Conservation (phyloP, 352 stramenopile genomes). For the Phytophthora megakarya region DNA sequence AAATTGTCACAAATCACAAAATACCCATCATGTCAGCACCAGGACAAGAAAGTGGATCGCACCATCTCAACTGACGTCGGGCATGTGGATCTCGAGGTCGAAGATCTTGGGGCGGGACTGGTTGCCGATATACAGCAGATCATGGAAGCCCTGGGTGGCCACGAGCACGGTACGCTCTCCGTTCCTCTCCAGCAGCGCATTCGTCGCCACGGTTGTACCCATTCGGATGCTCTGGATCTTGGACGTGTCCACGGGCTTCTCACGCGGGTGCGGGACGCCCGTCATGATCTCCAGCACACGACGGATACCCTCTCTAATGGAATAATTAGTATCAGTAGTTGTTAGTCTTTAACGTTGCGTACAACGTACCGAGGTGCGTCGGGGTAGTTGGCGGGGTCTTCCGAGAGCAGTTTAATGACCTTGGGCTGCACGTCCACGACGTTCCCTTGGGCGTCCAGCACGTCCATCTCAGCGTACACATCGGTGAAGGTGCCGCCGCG, state of each 20-base stretch:
- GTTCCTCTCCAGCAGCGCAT: slow-evolving; percentile 97
- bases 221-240: slow-evolving; percentile 97
- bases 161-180: slow-evolving; percentile 95
- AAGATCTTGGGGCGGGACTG: slow-evolving; percentile 98
- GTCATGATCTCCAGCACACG: slow-evolving; percentile 95
- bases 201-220: slow-evolving; percentile 99
- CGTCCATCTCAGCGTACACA: slow-evolving; percentile 95
- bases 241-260: slow-evolving; percentile 85
- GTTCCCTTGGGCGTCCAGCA: slow-evolving; percentile 54
- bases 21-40: slow-evolving; percentile 1
- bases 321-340: slow-evolving; percentile 4
- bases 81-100: slow-evolving; percentile 93
- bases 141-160: slow-evolving; percentile 95
- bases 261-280: slow-evolving; percentile 81
- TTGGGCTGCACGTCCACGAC: slow-evolving; percentile 61
- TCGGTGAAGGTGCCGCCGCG: slow-evolving; percentile 98
- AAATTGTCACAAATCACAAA: slow-evolving; percentile 1
- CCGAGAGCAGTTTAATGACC: slow-evolving; percentile 97
- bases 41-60: background rate
- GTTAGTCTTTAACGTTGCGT: background rate
- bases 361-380: slow-evolving; percentile 92
- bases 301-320: slow-evolving; percentile 89
- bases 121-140: slow-evolving; percentile 98
- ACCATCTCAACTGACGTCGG: slow-evolving; percentile 55
- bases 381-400: slow-evolving; percentile 97